Evolutionary conservation across 23 red algal species (phyloP), one percentile per base, ranked within the genome.

Genomic region (Agarophyton chilense): DNA sequence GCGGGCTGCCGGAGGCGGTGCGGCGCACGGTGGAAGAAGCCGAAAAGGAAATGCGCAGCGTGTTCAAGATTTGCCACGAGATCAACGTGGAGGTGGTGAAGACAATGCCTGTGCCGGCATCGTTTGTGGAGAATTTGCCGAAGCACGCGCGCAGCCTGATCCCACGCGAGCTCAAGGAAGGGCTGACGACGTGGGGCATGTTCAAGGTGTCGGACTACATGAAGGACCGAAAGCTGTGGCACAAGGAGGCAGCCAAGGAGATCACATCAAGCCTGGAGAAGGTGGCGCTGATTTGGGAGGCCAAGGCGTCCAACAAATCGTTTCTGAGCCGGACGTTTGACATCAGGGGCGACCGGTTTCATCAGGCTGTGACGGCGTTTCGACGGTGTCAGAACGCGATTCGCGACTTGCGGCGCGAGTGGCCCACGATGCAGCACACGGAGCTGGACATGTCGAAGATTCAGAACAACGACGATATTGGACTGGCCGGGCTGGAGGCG

Each of bases 371-470:
- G 42, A 91, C 88, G 32, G 88, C 88, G 40, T 91, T 91, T 32
- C 63, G 90, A 24, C 81, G 90, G 16, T 85, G 81, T 38, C 90
- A 93, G 43, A 93, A 93, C 65, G 81, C 79, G n/a, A 86, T 86
- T 24, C 64, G 90, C 11, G 90, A 84, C 73, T 51, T 91, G 46
- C 88, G 88, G 47, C 55, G 88, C 45, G 90, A 93, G 55, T 84
- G 79, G 90, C 92, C 96, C n/a, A 83, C 84, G 38, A 95, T 98
- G 84, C 66, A 83, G 62, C 96, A 95, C 70, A 98, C 96, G 25
- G 88, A 88, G 39, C 65, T 94, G 72, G 92, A 98, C 55, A 90
- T 93, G 88, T 78, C 92, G 4, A 92, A 92, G 78, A 95, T 98
- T 68, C 91, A 92, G 63, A 43, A 92, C 77, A 98, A 98, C 76